These are phyloP conservation scores for Ganoderma lingzhi DNA, from an alignment of 1,284 basidiomycete species.

Conservation along the genomic window DNA sequence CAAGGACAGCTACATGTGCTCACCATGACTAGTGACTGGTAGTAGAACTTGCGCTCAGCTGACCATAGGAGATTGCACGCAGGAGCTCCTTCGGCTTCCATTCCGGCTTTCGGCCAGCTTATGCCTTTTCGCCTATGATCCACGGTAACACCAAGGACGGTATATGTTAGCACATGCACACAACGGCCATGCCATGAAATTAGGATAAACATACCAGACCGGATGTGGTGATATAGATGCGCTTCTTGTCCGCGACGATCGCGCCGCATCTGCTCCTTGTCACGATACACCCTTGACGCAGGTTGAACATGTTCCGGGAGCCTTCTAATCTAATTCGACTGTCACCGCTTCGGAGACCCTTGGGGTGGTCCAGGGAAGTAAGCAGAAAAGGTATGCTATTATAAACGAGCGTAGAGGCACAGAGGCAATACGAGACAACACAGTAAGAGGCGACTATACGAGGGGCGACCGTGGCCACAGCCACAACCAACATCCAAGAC, in stretches of 20 bases:
- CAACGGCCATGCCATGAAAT: neutral
- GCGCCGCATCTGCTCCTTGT: neutral
- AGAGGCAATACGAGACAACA: constrained; percentile 35
- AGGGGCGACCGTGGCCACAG: constrained; percentile 11
- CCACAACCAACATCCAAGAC: constrained; percentile 28
- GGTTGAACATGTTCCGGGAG: neutral
- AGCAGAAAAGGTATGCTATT: constrained; percentile 30
- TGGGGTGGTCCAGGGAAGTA: too few species aligned
- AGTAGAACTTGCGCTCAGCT: neutral
- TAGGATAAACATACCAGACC: neutral
- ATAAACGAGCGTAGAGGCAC: constrained; percentile 39
- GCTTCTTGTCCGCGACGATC: neutral
- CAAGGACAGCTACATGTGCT: neutral
- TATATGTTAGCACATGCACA: neutral
- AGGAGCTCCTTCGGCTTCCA: neutral
- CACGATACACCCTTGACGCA: neutral
- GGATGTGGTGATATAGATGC: neutral
- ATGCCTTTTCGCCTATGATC: neutral
- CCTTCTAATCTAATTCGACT: too few species aligned
- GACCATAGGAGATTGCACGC: neutral
- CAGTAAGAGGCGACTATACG: constrained; percentile 26
- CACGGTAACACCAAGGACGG: neutral
- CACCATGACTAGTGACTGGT: neutral
- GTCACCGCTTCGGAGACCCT: neutral
- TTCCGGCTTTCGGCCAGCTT: neutral